Conservation (phyloP, 805 yeast genomes). For the Metschnikowia vanudenii region DNA sequence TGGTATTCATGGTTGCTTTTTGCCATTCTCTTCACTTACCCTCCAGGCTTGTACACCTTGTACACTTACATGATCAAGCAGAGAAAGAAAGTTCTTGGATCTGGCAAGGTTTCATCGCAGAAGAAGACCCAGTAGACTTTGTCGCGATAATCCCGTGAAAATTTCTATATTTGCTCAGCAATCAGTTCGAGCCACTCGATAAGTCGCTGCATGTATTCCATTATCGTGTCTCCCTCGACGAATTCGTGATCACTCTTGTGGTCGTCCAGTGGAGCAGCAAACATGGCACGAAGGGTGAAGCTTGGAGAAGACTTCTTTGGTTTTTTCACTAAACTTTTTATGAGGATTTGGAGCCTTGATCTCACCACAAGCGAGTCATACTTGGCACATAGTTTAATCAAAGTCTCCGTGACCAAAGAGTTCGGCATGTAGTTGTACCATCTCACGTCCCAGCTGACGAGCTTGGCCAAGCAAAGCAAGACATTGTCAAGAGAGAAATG, state of each 20-base stretch:
- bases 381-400: slow-evolving; percentile 41
- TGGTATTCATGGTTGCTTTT: slow-evolving; percentile 57
- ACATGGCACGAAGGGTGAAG: slow-evolving; percentile 18
- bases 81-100: slow-evolving; percentile 71
- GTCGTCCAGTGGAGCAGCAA: slow-evolving; percentile 15
- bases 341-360: slow-evolving; percentile 39
- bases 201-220: slow-evolving; percentile 30
- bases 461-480: slow-evolving; percentile 40
- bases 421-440: slow-evolving; percentile 59
- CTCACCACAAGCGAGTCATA: slow-evolving; percentile 43
- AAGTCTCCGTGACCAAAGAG: slow-evolving; percentile 39
- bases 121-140: slow-evolving; percentile 15
- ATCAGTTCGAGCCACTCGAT: slow-evolving; percentile 30
- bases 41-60: slow-evolving; percentile 84
- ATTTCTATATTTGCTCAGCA: not conserved
- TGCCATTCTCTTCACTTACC: slow-evolving; percentile 60
- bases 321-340: slow-evolving; percentile 16
- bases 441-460: slow-evolving; percentile 60
- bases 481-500: slow-evolving; percentile 35
- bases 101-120: slow-evolving; percentile 8
- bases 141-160: not conserved
- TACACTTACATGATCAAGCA: slow-evolving; percentile 88
- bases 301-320: slow-evolving; percentile 7
- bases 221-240: slow-evolving; percentile 32
- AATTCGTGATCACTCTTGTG: slow-evolving; percentile 23